Evolutionary conservation across 805 yeast species (phyloP).

Genomic region (Ogataea trehalophila): DNA sequence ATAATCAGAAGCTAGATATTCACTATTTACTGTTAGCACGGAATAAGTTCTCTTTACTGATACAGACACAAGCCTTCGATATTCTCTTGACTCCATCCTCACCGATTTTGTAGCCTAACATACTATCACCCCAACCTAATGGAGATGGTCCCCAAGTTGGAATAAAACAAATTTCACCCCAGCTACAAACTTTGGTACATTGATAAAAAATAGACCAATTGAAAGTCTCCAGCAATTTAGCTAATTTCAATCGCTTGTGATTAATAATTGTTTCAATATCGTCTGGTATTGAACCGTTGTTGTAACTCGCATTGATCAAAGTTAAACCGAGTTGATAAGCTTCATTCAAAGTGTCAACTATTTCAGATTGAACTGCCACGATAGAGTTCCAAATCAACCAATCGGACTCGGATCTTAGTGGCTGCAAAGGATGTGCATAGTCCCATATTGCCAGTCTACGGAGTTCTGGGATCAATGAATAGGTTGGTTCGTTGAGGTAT

Average conservation of each 20-base stretch:
- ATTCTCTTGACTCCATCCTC: constrained; percentile 23
- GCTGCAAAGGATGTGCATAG: constrained; percentile 40
- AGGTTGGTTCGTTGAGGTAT: constrained; percentile 28
- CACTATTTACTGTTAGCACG: not conserved
- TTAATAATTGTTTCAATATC: constrained; percentile 17
- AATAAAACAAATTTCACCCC: constrained; percentile 48
- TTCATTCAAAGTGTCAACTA: constrained; percentile 35
- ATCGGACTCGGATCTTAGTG: constrained; percentile 37
- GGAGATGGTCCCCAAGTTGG: constrained; percentile 64
- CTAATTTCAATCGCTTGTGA: constrained; percentile 1
- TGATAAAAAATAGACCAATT: constrained; percentile 40
- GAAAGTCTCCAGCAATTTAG: constrained; percentile 25
- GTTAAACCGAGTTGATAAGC: constrained; percentile 29
- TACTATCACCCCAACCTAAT: constrained; percentile 35
- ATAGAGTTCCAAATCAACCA: constrained; percentile 46
- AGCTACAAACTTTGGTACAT: constrained; percentile 38
- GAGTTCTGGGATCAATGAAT: constrained; percentile 10
- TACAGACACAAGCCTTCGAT: constrained; percentile 15
- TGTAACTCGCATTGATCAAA: constrained; percentile 17
- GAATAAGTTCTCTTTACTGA: constrained; percentile 9
- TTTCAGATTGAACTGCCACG: constrained; percentile 34
- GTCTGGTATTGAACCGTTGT: constrained; percentile 4
- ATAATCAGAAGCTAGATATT: not conserved
- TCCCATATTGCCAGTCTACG: constrained; percentile 38
- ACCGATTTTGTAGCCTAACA: constrained; percentile 22